Evolutionary conservation across 495 filamentous ascomycete genomes (phyloP).

Genomic region (Podospora anserina): DNA sequence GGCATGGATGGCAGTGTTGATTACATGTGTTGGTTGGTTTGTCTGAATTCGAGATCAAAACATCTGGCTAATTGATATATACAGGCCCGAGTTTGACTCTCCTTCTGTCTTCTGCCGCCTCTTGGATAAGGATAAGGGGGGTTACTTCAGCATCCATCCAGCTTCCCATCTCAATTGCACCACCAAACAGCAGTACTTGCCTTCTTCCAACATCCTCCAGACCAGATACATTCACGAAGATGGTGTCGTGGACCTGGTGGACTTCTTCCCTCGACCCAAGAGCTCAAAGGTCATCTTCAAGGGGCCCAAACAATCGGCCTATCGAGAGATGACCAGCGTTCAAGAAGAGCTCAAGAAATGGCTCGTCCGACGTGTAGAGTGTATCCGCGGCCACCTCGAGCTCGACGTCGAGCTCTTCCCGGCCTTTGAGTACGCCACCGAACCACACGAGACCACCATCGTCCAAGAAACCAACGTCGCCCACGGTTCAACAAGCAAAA

Average conservation of each 20-base stretch:
- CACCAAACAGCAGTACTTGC: constrained; percentile 67
- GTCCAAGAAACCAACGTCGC: constrained; percentile 37
- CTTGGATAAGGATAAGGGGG: constrained; percentile 67
- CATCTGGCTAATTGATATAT: constrained; percentile 8
- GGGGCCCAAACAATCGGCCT: constrained; percentile 45
- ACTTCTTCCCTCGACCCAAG: constrained; percentile 67
- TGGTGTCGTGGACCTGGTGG: constrained; percentile 65
- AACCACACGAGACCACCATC: constrained; percentile 53
- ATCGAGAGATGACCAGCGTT: constrained; percentile 48
- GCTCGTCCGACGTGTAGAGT: constrained; percentile 66
- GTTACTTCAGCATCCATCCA: constrained; percentile 62
- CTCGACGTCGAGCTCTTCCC: constrained; percentile 66
- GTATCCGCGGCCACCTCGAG: constrained; percentile 59
- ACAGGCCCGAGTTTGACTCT: constrained; percentile 65
- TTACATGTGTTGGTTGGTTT: constrained; percentile 68
- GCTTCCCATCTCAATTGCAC: constrained; percentile 46
- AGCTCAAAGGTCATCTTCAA: constrained; percentile 40
- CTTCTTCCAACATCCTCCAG: constrained; percentile 67
- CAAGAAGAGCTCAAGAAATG: constrained; percentile 56
- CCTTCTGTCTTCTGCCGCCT: constrained; percentile 65
- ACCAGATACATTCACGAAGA: constrained; percentile 68
- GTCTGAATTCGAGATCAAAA: neutral
- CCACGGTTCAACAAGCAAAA: constrained; percentile 49
- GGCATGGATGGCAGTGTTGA: constrained; percentile 68
- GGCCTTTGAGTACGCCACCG: constrained; percentile 65